Percentiles rank a stretch among this genome's conserved stretches.
Evolutionary conservation across 2,329 filamentous ascomycete genomes (phyloP).

Genomic region (Kalmusia sp.): DNA sequence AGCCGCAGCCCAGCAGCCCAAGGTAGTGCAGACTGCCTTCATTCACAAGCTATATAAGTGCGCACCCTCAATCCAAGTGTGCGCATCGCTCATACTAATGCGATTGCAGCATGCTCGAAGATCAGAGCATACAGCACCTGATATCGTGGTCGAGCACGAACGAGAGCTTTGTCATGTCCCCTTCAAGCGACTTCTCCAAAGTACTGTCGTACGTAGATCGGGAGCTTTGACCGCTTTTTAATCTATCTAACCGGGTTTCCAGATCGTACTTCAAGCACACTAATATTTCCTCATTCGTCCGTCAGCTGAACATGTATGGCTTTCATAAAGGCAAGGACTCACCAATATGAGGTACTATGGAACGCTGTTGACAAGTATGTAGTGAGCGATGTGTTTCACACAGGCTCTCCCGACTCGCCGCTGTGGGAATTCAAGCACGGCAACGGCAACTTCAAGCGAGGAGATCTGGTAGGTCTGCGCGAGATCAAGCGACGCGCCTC

Average conservation of each 20-base stretch:
- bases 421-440: conserved; percentile 99
- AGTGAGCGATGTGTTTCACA: conserved; percentile 99
- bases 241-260: conserved; percentile 33
- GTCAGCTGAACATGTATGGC: conserved; percentile 98
- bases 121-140: conserved; percentile 88
- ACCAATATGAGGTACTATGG: conserved; percentile 4
- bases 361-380: conserved; percentile 20
- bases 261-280: conserved; percentile 99
- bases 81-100: conserved; percentile 38
- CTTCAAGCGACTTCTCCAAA: conserved; percentile 96
- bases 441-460: conserved; percentile 94
- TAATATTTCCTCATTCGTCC: conserved; percentile 97
- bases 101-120: conserved; percentile 85
- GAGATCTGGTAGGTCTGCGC: conserved; percentile 85
- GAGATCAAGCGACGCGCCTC: conserved; percentile 97
- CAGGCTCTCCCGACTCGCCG: conserved; percentile 88
- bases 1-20: conserved; percentile 86
- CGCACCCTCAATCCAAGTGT: conserved; percentile 49
- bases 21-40: conserved; percentile 97
- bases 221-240: conserved; percentile 32
- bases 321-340: conserved; percentile 87
- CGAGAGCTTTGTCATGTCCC: conserved; percentile 99
- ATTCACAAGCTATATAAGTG: conserved; percentile 99
- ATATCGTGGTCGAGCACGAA: conserved; percentile 95
- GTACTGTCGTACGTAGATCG: conserved; percentile 81